Base-by-base conservation (phyloP, 176 grass and related monocot genomes). In the Oryza rufipogon region DNA sequence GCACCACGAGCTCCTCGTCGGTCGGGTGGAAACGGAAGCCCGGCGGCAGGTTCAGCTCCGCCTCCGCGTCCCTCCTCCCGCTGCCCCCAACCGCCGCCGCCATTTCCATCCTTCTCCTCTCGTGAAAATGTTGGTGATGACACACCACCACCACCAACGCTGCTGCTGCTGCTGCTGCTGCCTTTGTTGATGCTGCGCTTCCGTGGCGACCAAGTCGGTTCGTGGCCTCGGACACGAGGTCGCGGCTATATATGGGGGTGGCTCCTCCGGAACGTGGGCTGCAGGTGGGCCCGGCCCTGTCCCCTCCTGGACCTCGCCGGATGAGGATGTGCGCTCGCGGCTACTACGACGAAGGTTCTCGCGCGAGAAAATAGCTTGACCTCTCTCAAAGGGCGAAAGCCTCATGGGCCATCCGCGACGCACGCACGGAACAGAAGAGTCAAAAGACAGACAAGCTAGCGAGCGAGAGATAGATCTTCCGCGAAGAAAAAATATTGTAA, bases 21-120 rank as follows among this genome's bases (percentile, higher is more conserved):
- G 96, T 98, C 13, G 96, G 96, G 81, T 98, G 96, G 89, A 98
- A 98, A 1, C 96, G 91, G 70, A 95, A 98, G 13, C 96, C 96
- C 33, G 96, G 96, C 14, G 93, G 96, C 76, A 98, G 89, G 88
- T 93, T 90, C 69, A 93, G 88, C 74, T 93, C 91, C 34, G 86
- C 91, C 82, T 93, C 91, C 64, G 88, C 91, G 84, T 93, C 91
- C 83, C 91, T 88, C 66, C 76, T 23, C 84, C 80, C 85, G 70
- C 76, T 81, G 58, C 44, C 47, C 69, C 11, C 80, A 71, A 20
- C 56, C 75, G 74, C 74, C 73, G 42, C 2, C 66, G 9, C 75
- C 61, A 19, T 74, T 33, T 68, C 38, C 80, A 74, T 80, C 84
- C 49, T 75, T 34, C 5, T 54, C 51, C 15, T n/a, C 56, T 60